These are phyloP conservation scores for Diaporthe helianthi DNA, from an alignment of 2,329 filamentous ascomycete genomes.

Conservation along the genomic window DNA sequence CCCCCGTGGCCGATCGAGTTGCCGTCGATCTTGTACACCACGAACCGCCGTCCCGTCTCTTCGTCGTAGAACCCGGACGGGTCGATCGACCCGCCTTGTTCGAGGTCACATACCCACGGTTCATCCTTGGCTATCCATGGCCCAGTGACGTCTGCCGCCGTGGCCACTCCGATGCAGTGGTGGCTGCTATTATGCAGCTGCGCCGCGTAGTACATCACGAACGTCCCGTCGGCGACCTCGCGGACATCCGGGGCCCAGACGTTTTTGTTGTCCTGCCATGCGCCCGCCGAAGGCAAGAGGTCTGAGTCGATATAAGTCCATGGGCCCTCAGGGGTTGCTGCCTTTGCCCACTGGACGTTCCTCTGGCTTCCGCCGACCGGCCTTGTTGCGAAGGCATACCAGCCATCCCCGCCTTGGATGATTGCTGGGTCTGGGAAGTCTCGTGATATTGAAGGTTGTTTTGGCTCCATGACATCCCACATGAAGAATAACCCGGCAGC, in stretches of 20 bases:
- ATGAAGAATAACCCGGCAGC: conserved; percentile 13
- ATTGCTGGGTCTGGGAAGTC: conserved; percentile 65
- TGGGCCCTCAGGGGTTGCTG: conserved; percentile 54
- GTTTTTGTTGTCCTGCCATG: conserved; percentile 61
- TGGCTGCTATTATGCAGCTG: conserved; percentile 47
- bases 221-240: conserved; percentile 55
- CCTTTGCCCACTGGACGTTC: conserved; percentile 54
- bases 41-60: conserved; percentile 59
- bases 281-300: conserved; percentile 55
- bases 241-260: conserved; percentile 70
- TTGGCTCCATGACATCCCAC: conserved; percentile 13
- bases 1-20: conserved; percentile 57
- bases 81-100: conserved; percentile 68
- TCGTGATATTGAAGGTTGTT: conserved; percentile 23
- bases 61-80: conserved; percentile 64
- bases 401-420: conserved; percentile 55
- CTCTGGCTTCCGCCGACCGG: conserved; percentile 19
- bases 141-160: conserved; percentile 53
- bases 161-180: conserved; percentile 67
- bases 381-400: conserved; percentile 64
- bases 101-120: conserved; percentile 60
- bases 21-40: conserved; percentile 72
- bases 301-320: conserved; percentile 58
- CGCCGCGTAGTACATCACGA: conserved; percentile 67
- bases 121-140: conserved; percentile 57